Evolutionary conservation across 2,329 filamentous ascomycete genomes (phyloP), one percentile per base, ranked within the genome.

Genomic region (Cadophora sp.): DNA sequence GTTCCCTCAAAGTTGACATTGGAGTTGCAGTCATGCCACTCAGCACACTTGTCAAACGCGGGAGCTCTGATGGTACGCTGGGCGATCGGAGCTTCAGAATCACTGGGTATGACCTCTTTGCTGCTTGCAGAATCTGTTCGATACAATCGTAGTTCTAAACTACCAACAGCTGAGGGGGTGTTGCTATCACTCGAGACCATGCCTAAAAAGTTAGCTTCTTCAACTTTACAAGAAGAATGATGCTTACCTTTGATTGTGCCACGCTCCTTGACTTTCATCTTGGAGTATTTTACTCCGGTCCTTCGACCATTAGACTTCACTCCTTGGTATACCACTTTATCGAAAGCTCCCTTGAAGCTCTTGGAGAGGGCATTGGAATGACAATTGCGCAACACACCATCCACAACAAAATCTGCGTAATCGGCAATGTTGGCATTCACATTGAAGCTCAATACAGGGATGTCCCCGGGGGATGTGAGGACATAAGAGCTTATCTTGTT

Each of bases 301-400:
- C 51, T 62, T 36, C 66, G 66, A 50, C 39, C 62, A 2, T 56
- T 27, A 1, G 61, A 18, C 33, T 62, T 53, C 22, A 5, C n/a
- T 41, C 36, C 36, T 58, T 58, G 55, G 4, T 58, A 58, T 5
- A 58, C n/a, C 41, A 16, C 60, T 43, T 62, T 62, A 22, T 51
- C 36, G 36, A 62, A 55, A n/a, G 55, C 6, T 43, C 33, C 27
- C n/a, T 62, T 51, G 33, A 51, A 50, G 13, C 5, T 9, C 48
- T 55, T n/a, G 3, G 48, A 24, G 14, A 51, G 11, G 27, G 47
- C 13, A 22, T 6, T n/a, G 43, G 41, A 18, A 7, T 53, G 36
- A n/a, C 67, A 71, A n/a, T 69, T 67, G 27, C 75, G 70, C 13
- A 74, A 50, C 47, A 76, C 66, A 3, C 75, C 75, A 63, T 76